phyloP scores from a whole-genome alignment of 345 rosid genomes.

The Salix suchowensis region DNA sequence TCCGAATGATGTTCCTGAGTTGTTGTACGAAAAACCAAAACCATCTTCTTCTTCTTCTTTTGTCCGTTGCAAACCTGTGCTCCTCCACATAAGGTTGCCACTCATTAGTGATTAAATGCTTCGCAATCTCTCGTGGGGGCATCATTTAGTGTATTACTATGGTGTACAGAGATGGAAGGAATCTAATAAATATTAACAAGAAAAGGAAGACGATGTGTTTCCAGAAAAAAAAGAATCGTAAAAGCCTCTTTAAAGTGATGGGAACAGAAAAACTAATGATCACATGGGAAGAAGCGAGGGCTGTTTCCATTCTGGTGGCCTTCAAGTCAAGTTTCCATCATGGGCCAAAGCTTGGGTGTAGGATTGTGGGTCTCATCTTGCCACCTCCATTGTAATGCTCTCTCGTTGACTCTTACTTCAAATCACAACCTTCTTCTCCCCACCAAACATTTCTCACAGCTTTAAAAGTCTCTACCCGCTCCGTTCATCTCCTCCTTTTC shows the following conservation, averaged over 20 bases:
- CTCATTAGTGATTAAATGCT: too few relatives aligned
- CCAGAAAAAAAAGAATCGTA: constrained; percentile 14
- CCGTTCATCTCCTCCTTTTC: too few relatives aligned
- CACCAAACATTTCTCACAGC: not conserved
- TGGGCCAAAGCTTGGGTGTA: constrained; percentile 24
- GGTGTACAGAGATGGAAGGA: not conserved
- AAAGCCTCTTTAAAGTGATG: constrained; percentile 21
- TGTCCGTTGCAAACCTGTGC: not conserved
- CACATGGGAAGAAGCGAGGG: constrained; percentile 46
- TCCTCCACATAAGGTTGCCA: not conserved
- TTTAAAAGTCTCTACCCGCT: not conserved
- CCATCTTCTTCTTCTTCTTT: not conserved
- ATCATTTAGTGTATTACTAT: too few relatives aligned
- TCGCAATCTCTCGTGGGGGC: too few relatives aligned
- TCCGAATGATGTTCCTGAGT: too few relatives aligned
- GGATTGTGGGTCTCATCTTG: constrained; percentile 28
- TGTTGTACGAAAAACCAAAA: too few relatives aligned
- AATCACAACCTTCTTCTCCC: not conserved
- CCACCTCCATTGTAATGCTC: too few relatives aligned
- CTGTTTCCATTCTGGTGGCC: constrained; percentile 37
- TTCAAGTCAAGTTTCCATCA: constrained; percentile 37
- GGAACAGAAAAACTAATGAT: constrained; percentile 31
- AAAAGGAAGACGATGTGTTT: not conserved
- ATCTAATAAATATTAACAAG: not conserved
- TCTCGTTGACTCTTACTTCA: not conserved